phyloP scores from a whole-genome alignment of 306 rosid genomes.

The Gastrolobium bilobum region DNA sequence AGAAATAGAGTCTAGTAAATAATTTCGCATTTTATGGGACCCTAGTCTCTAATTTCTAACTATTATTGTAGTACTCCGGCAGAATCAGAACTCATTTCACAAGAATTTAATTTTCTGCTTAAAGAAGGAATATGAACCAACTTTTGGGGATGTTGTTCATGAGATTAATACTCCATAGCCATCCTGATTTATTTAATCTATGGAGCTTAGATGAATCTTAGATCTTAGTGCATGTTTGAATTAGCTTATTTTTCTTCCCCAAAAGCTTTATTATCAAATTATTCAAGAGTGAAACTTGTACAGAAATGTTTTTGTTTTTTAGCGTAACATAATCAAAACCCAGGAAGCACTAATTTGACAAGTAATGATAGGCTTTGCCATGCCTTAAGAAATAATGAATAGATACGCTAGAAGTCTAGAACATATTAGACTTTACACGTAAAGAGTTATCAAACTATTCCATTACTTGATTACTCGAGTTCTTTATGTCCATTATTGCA shows the following conservation, averaged over 20 bases:
- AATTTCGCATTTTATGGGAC: too few species aligned
- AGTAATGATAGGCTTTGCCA: not conserved
- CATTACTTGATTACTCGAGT: not conserved
- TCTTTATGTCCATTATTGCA: conserved; percentile 11
- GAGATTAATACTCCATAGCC: not conserved
- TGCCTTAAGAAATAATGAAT: not conserved
- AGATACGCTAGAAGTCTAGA: conserved; percentile 1
- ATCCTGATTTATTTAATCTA: not conserved
- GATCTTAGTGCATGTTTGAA: not conserved
- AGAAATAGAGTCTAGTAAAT: too few species aligned
- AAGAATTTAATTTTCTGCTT: too few species aligned
- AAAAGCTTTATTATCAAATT: not conserved
- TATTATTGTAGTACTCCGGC: too few species aligned
- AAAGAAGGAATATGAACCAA: not conserved
- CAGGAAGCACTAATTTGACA: not conserved
- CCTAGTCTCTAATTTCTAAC: too few species aligned
- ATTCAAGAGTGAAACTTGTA: too few species aligned
- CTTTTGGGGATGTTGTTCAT: not conserved
- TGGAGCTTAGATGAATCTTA: conserved; percentile 2
- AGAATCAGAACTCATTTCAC: too few species aligned
- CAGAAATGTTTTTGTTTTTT: too few species aligned
- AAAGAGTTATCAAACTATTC: not conserved
- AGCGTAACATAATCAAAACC: too few species aligned
- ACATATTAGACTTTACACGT: not conserved
- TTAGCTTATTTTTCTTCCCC: not conserved